Percentiles rank a stretch among this genome's conserved stretches.
Conservation (phyloP, 2,329 filamentous ascomycete species). For the Fusarium lyarnte region DNA sequence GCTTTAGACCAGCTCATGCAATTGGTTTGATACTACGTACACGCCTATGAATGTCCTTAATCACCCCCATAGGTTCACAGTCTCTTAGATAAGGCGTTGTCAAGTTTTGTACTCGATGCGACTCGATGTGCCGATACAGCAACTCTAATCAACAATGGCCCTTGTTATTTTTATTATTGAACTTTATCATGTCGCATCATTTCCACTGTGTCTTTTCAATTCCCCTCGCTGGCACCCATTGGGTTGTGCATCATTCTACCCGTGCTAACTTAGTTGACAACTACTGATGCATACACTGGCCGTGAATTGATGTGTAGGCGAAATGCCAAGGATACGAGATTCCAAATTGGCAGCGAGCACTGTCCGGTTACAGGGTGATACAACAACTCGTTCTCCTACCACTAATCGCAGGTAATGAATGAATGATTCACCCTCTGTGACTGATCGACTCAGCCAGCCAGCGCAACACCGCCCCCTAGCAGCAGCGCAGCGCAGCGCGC, state of each 20-base stretch:
- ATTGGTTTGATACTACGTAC: not conserved
- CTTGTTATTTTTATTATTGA: slow-evolving; percentile 3
- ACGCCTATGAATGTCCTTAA: not conserved
- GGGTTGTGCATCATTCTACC: not conserved
- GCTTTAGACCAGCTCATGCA: slow-evolving; percentile 27
- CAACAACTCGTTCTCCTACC: slow-evolving; percentile 23
- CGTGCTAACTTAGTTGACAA: not conserved
- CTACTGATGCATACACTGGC: not conserved
- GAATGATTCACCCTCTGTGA: slow-evolving; percentile 17
- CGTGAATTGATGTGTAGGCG: not conserved
- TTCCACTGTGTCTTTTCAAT: not conserved
- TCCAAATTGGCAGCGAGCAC: not conserved
- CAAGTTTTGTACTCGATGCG: slow-evolving; percentile 25
- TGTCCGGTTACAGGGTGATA: slow-evolving; percentile 9
- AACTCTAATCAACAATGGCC: slow-evolving; percentile 31
- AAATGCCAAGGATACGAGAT: slow-evolving; percentile 9
- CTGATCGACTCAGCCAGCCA: slow-evolving; percentile 25
- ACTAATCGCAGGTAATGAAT: slow-evolving; percentile 7
- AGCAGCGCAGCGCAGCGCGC: slow-evolving; percentile 24
- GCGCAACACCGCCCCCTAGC: slow-evolving; percentile 26
- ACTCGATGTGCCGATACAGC: slow-evolving; percentile 33
- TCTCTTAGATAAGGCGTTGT: slow-evolving; percentile 38
- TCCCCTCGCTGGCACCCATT: not conserved
- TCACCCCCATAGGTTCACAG: slow-evolving; percentile 8
- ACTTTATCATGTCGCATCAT: slow-evolving; percentile 13